Evolutionary conservation across 306 rosid species (phyloP), one percentile per base, ranked within the genome.

Genomic region (Acacia confusa): DNA sequence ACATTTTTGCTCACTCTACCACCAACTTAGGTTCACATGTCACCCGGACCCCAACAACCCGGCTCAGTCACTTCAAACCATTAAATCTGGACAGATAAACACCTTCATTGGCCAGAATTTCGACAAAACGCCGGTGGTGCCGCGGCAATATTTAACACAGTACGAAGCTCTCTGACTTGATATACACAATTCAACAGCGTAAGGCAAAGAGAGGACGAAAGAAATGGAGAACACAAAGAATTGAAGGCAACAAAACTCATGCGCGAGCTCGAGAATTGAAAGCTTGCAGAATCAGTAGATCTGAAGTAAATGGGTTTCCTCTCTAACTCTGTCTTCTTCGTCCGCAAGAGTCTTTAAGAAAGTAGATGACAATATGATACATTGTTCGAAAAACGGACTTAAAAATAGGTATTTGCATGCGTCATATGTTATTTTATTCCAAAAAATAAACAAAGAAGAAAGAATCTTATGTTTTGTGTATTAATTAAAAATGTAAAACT

Each of bases 1-100:
- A 96, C 99, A 96, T 96, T 50, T 76, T 84, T 32, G 47, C 81
- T 78, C 81, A 67, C 82, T 57, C 66, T 24, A 4, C 63, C 78
- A 72, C 72, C 74, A 72, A 68, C 79, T 72, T 66, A 27, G 16
- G 58, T 36, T 43, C 74, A 45, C 53, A 69, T 63, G 67, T 24
- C 38, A 85, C 20, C 68, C 53, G 47, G 72, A 53, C 78, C 68
- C 76, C 38, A 2, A 79, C 66, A 85, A 75, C 66, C 43, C 41
- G 70, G 60, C 73, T 68, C 78, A 58, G 72, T 85, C 82, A 34
- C 77, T 76, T 57, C 69, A 75, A 76, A 43, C 28, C 66, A 41
- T 45, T 52, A 79, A 76, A 2, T 64, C 52, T 19, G 48, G 58
- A 15, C 79, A 79, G 81, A 28, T 60, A 77, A 22, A 45, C 84